Conservation (phyloP, 805 yeast species). For the Starmerella sirachaensis region DNA sequence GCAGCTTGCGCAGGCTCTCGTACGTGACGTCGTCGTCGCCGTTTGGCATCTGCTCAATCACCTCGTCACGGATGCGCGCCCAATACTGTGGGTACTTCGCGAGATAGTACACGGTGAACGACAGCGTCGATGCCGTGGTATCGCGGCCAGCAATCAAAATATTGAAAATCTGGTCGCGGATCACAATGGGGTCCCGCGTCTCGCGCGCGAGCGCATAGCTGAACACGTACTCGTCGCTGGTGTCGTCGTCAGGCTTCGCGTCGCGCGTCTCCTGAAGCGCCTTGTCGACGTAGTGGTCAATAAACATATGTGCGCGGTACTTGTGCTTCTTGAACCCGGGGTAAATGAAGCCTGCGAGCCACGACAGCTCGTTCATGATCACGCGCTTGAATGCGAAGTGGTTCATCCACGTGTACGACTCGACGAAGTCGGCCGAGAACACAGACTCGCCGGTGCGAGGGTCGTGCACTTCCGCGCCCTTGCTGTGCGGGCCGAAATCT, state of each 20-base stretch:
- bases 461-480: constrained; percentile 2
- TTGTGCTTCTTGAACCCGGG: constrained; percentile 28
- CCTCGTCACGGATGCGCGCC: constrained; percentile 28
- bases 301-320: constrained; percentile 26
- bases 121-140: constrained; percentile 38
- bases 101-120: constrained; percentile 33
- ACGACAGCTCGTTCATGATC: constrained; percentile 9
- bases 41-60: constrained; percentile 17
- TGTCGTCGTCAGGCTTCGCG: constrained; percentile 5
- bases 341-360: not conserved
- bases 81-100: constrained; percentile 33
- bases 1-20: constrained; percentile 35
- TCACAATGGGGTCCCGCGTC: constrained; percentile 34
- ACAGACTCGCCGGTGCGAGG: constrained; percentile 16
- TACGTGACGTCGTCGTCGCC: constrained; percentile 26
- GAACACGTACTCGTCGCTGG: constrained; percentile 29
- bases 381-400: constrained; percentile 8
- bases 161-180: constrained; percentile 38
- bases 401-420: constrained; percentile 14
- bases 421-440: constrained; percentile 21
- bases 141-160: constrained; percentile 40
- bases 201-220: constrained; percentile 36
- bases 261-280: constrained; percentile 26
- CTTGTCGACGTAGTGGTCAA: constrained; percentile 31
- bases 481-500: constrained; percentile 1